Evolutionary conservation across 495 filamentous ascomycete species (phyloP).

Genomic region (Hypoxylon lienhwacheense): DNA sequence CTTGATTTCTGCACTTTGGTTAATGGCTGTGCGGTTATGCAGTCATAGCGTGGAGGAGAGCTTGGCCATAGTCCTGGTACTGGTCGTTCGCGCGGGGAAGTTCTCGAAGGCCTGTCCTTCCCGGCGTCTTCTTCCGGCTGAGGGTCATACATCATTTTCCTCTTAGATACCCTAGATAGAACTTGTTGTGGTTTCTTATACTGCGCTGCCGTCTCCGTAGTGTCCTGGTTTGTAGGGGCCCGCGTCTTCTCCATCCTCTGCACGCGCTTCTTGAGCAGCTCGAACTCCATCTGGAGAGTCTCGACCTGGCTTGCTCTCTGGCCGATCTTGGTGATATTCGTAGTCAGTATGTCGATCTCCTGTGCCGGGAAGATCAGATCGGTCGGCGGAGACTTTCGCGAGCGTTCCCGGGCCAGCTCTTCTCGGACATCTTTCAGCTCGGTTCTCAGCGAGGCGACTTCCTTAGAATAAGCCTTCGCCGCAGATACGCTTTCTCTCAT

Average conservation of each 20-base stretch:
- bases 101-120: not conserved
- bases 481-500: constrained; percentile 4
- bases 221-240: not conserved
- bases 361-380: constrained; percentile 30
- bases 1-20: not conserved
- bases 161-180: not conserved
- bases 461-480: constrained; percentile 10
- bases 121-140: not conserved
- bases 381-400: constrained; percentile 4
- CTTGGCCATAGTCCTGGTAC: not conserved
- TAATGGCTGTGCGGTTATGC: not conserved
- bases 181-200: not conserved
- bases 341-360: constrained; percentile 46
- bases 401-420: constrained; percentile 34
- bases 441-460: constrained; percentile 18
- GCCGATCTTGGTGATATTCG: constrained; percentile 42
- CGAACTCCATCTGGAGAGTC: constrained; percentile 46
- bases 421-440: constrained; percentile 35
- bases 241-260: constrained; percentile 33
- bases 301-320: constrained; percentile 46
- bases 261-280: constrained; percentile 43
- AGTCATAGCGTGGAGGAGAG: constrained; percentile 1
- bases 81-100: not conserved
- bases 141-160: not conserved
- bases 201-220: not conserved